Evolutionary conservation across 352 stramenopile genomes (phyloP).

Genomic region (Phytopythium sindhum): DNA sequence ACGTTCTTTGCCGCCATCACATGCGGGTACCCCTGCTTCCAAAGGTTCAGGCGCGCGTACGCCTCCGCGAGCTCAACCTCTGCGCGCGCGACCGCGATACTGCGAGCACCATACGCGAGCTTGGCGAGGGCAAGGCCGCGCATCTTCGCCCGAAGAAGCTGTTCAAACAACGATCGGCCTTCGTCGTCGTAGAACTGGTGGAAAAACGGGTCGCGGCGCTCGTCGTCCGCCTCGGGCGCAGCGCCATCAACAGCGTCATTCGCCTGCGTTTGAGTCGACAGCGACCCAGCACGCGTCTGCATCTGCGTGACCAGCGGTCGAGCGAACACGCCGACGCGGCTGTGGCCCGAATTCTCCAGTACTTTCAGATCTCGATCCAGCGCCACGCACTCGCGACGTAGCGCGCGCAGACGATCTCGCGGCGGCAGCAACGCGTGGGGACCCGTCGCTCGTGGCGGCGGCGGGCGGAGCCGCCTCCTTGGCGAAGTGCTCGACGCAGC

Average conservation of each 20-base stretch:
- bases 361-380: constrained; percentile 55
- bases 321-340: constrained; percentile 51
- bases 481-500: background rate
- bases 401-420: background rate
- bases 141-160: constrained; percentile 54
- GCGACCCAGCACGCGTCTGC: background rate
- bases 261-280: background rate
- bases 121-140: constrained; percentile 51
- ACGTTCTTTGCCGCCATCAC: constrained; percentile 29
- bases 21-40: constrained; percentile 66
- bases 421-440: constrained; percentile 4
- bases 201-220: constrained; percentile 49
- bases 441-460: background rate
- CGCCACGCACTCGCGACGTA: constrained; percentile 16
- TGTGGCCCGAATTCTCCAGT: constrained; percentile 61
- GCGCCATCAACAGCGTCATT: constrained; percentile 3
- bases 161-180: constrained; percentile 52
- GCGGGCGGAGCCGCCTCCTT: background rate
- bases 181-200: constrained; percentile 60
- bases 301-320: constrained; percentile 39
- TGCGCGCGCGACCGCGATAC: constrained; percentile 33
- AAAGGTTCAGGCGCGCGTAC: constrained; percentile 58
- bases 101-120: constrained; percentile 35
- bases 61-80: constrained; percentile 53
- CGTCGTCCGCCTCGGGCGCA: constrained; percentile 23